Percentiles rank a stretch among this genome's conserved stretches.
phyloP scores from a whole-genome alignment of 2,329 filamentous ascomycete species.

The Teratosphaeriaceae sp. region DNA sequence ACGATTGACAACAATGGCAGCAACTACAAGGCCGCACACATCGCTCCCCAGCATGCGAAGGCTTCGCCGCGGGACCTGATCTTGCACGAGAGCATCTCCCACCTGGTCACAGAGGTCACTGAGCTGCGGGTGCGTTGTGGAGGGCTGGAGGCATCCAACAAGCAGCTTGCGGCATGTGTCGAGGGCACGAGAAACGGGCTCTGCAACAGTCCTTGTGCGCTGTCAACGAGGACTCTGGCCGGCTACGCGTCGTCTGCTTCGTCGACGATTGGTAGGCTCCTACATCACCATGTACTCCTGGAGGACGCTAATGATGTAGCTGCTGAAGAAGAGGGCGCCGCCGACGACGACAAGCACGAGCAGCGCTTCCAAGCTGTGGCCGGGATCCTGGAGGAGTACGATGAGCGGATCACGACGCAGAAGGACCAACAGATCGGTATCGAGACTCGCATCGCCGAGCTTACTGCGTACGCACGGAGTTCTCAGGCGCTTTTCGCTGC shows the following conservation, averaged over 20 bases:
- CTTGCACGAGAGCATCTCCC: conserved; percentile 7
- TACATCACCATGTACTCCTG: background rate
- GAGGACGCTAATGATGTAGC: background rate
- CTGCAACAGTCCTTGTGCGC: too few species aligned
- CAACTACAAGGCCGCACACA: too few species aligned
- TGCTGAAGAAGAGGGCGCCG: background rate
- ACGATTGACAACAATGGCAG: too few species aligned
- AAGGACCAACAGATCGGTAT: background rate
- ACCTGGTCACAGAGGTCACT: conserved; percentile 4
- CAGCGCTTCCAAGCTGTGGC: conserved; percentile 2
- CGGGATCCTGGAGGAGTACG: conserved; percentile 1
- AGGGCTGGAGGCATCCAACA: background rate
- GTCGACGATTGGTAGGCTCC: background rate
- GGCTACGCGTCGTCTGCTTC: conserved; percentile 6
- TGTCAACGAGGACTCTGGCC: conserved; percentile 3
- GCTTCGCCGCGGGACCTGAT: conserved; percentile 5
- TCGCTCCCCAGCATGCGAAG: background rate
- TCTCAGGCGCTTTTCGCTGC: conserved; percentile 4
- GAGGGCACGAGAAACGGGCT: conserved; percentile 2
- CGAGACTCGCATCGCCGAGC: background rate
- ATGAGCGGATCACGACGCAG: background rate
- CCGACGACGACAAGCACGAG: background rate
- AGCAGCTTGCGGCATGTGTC: background rate
- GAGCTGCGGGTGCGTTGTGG: conserved; percentile 8
- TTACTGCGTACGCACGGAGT: conserved; percentile 4